Evolutionary conservation across 2,329 filamentous ascomycete genomes (phyloP).

Genomic region (Sporothrix pseudoabietina): DNA sequence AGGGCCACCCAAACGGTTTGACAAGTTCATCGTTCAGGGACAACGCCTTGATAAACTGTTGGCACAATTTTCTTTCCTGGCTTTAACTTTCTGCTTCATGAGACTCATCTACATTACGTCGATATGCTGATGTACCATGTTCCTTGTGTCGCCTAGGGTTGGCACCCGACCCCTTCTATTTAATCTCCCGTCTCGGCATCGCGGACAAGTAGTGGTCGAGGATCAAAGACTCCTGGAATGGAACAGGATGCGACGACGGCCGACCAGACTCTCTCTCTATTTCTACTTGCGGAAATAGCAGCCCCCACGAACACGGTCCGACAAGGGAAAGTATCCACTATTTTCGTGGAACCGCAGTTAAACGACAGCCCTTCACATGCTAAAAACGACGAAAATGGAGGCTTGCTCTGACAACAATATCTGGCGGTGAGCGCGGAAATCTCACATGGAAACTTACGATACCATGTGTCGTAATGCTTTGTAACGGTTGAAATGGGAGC

Average conservation of each 20-base stretch:
- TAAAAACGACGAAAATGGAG: background rate
- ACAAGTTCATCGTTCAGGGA: background rate
- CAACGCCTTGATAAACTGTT: background rate
- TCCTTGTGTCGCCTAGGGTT: background rate
- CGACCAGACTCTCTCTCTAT: background rate
- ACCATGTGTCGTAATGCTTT: background rate
- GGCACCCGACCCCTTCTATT: background rate
- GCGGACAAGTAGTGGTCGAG: too few species aligned
- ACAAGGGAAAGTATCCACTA: background rate
- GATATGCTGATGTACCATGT: background rate
- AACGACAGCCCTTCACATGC: conserved; percentile 19
- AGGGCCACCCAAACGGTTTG: background rate
- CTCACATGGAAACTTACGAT: background rate
- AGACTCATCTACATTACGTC: background rate
- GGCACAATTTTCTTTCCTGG: background rate
- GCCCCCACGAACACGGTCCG: conserved; percentile 8
- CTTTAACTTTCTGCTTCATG: background rate
- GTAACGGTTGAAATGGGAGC: background rate
- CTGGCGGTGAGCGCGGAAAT: conserved; percentile 15
- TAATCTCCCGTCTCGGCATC: too few species aligned
- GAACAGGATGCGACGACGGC: too few species aligned
- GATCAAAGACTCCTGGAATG: too few species aligned
- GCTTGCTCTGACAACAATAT: background rate
- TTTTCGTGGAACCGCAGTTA: background rate
- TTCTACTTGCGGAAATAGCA: conserved; percentile 14